Conservation (phyloP, 2,329 filamentous ascomycete species). For the Chaetomiaceae sp. region DNA sequence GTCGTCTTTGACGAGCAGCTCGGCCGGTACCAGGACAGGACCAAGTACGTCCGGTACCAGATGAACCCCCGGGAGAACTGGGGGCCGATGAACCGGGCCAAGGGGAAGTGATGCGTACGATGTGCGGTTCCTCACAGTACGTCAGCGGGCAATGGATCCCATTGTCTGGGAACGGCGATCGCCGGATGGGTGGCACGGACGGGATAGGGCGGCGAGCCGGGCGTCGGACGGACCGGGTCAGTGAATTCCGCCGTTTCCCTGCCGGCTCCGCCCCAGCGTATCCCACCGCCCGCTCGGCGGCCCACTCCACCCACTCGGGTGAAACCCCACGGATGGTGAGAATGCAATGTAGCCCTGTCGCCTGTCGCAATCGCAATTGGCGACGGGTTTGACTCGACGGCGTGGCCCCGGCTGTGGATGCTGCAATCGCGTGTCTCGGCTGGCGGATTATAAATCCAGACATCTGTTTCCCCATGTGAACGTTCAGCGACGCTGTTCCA, state of each 20-base stretch:
- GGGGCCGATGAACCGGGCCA: conserved; percentile 71
- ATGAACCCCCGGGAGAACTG: conserved; percentile 87
- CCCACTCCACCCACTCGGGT: conserved; percentile 2
- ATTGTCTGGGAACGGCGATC: neutral
- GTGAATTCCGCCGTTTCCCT: neutral
- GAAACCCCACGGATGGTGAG: conserved; percentile 11
- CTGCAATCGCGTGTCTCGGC: neutral
- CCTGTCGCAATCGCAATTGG: neutral
- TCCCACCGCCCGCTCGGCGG: conserved; percentile 3
- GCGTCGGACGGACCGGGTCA: neutral
- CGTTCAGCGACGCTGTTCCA: neutral
- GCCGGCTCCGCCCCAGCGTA: conserved; percentile 1
- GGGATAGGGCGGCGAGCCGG: neutral
- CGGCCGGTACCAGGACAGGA: conserved; percentile 62
- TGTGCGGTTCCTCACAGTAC: neutral
- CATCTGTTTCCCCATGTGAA: neutral
- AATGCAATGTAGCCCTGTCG: conserved; percentile 19
- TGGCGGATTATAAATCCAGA: conserved; percentile 7
- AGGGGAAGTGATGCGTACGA: conserved; percentile 54
- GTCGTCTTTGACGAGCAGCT: conserved; percentile 72
- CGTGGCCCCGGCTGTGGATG: neutral
- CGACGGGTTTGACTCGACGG: conserved; percentile 10
- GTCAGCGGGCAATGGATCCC: neutral
- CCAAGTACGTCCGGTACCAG: conserved; percentile 80
- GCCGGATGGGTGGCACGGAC: neutral